phyloP scores from a whole-genome alignment of 1,284 basidiomycete genomes.

The Nidula niveotomentosa region DNA sequence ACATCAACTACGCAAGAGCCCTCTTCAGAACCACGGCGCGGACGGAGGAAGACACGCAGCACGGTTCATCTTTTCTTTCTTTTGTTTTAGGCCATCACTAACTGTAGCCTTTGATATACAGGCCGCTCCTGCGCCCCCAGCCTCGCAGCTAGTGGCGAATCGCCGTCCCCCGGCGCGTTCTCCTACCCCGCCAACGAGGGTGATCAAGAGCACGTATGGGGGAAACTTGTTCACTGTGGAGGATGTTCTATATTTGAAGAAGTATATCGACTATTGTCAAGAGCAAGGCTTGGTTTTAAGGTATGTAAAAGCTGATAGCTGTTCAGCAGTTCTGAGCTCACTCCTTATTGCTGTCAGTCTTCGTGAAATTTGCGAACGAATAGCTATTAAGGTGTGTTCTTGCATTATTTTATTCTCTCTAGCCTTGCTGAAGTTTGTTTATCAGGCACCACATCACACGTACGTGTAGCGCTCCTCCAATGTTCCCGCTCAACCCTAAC shows the following conservation, averaged over 20 bases:
- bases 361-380: slow-evolving; percentile 80
- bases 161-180: slow-evolving; percentile 70
- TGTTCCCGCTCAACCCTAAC: not conserved
- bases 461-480: slow-evolving; percentile 30
- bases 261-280: slow-evolving; percentile 84
- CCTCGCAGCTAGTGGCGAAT: slow-evolving; percentile 63
- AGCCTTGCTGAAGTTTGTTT: slow-evolving; percentile 1
- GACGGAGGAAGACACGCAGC: too few relatives aligned
- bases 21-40: too few relatives aligned
- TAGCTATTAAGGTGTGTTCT: slow-evolving; percentile 68
- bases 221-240: slow-evolving; percentile 82
- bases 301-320: slow-evolving; percentile 27
- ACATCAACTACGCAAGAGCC: too few relatives aligned
- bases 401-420: not conserved
- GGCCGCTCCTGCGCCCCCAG: slow-evolving; percentile 54
- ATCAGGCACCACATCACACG: slow-evolving; percentile 81
- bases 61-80: too few relatives aligned
- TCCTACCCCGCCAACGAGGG: slow-evolving; percentile 74
- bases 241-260: slow-evolving; percentile 76
- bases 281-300: slow-evolving; percentile 79
- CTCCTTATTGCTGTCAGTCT: slow-evolving; percentile 37
- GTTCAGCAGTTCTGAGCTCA: not conserved
- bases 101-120: too few relatives aligned
- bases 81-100: too few relatives aligned
- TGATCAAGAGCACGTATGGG: slow-evolving; percentile 85